A percentile compares a stretch with the other conserved stretches of the same genome.
phyloP scores from a whole-genome alignment of 768 basidiomycete genomes.

The Paxillus rubicundulus region DNA sequence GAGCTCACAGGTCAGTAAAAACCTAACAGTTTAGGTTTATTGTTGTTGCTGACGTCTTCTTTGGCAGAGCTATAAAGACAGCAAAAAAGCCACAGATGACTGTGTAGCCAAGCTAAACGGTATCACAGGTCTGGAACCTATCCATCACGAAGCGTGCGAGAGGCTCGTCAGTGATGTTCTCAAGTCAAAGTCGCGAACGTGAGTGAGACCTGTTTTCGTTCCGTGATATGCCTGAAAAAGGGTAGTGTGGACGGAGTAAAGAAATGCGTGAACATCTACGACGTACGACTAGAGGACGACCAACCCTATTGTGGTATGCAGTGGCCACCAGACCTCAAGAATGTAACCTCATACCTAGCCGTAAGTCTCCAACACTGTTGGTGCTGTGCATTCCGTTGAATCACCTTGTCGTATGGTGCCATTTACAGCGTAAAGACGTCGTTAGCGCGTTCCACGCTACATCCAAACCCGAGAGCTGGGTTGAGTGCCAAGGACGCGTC shows the following conservation, averaged over 20 bases:
- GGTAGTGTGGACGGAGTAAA: conserved; percentile 61
- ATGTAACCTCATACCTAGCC: conserved; percentile 73
- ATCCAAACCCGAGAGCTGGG: conserved; percentile 76
- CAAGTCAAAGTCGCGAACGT: conserved; percentile 23
- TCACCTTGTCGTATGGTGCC: neutral
- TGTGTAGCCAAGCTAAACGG: conserved; percentile 51
- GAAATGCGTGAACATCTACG: conserved; percentile 93
- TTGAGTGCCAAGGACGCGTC: conserved; percentile 77
- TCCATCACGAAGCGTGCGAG: conserved; percentile 58
- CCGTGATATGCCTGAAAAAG: neutral
- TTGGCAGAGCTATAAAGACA: conserved; percentile 56
- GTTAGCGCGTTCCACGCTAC: conserved; percentile 79
- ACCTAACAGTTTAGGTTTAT: neutral
- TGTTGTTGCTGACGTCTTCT: neutral
- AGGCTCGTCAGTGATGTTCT: conserved; percentile 48
- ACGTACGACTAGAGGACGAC: conserved; percentile 85
- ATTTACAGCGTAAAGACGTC: conserved; percentile 71
- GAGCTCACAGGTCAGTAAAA: conserved; percentile 56
- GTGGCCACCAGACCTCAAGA: conserved; percentile 87
- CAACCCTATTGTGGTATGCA: conserved; percentile 93
- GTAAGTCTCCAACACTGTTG: conserved; percentile 46
- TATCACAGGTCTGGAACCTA: conserved; percentile 47
- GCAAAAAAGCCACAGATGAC: conserved; percentile 53
- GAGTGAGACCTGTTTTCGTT: conserved; percentile 4
- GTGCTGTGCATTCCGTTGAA: neutral